These are phyloP conservation scores for Penicillium sp. DNA, from an alignment of 2,329 filamentous ascomycete species.

Conservation along the genomic window DNA sequence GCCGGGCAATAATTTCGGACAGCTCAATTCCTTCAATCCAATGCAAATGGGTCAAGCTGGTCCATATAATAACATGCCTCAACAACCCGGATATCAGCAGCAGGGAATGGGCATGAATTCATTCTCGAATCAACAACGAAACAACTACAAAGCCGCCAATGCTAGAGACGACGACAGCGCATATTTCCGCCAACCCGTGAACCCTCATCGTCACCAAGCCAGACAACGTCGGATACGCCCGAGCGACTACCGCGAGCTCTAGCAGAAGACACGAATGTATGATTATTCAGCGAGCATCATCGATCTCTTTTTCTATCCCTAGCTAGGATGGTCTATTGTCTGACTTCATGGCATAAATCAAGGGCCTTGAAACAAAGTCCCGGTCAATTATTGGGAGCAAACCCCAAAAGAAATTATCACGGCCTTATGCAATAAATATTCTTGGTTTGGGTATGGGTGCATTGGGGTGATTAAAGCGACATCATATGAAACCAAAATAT, in stretches of 20 bases:
- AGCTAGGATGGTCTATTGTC: not conserved
- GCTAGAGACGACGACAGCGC: constrained; percentile 75
- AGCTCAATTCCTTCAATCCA: constrained; percentile 29
- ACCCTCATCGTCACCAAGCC: constrained; percentile 85
- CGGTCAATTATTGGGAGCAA: not conserved
- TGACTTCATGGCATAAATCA: not conserved
- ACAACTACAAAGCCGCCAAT: constrained; percentile 49
- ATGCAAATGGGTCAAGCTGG: constrained; percentile 34
- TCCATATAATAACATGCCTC: constrained; percentile 25
- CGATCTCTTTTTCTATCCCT: not conserved
- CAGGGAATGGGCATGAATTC: constrained; percentile 33
- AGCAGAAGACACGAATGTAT: constrained; percentile 5
- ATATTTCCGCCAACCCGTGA: constrained; percentile 94
- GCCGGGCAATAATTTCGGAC: constrained; percentile 25
- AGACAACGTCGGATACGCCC: constrained; percentile 74
- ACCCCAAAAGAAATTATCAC: not conserved
- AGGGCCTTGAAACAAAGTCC: not conserved
- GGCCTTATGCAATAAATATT: too few species aligned
- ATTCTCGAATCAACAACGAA: constrained; percentile 58
- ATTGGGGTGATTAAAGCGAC: not conserved
- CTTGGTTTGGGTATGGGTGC: not conserved
- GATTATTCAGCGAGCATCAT: not conserved
- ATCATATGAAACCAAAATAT: not conserved
- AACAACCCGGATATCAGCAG: constrained; percentile 29
- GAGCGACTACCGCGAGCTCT: constrained; percentile 86